These are phyloP conservation scores for Xylaria hypoxylon DNA, from an alignment of 2,329 filamentous ascomycete genomes.

Conservation along the genomic window DNA sequence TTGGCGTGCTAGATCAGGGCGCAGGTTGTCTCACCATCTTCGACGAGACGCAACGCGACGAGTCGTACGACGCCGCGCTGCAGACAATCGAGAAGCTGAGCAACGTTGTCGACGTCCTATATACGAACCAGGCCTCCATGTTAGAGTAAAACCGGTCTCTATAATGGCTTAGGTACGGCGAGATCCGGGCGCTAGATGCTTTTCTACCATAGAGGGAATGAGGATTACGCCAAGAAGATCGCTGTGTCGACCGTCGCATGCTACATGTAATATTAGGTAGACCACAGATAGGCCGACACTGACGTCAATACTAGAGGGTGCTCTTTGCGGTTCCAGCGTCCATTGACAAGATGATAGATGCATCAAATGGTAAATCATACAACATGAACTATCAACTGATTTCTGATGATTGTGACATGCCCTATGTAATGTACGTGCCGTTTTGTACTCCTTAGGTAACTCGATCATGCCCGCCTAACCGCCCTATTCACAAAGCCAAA, in stretches of 20 bases:
- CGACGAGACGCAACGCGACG: slow-evolving; percentile 93
- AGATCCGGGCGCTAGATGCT: slow-evolving; percentile 16
- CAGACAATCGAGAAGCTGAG: slow-evolving; percentile 97
- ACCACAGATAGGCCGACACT: slow-evolving; percentile 22
- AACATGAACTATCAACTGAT: slow-evolving; percentile 1
- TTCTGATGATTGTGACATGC: slow-evolving; percentile 8
- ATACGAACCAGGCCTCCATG: slow-evolving; percentile 96
- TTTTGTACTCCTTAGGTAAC: not conserved
- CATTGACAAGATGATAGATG: not conserved
- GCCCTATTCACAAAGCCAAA: not conserved
- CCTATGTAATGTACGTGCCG: slow-evolving; percentile 5
- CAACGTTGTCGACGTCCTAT: slow-evolving; percentile 96
- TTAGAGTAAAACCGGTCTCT: slow-evolving; percentile 73
- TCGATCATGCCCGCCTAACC: not conserved
- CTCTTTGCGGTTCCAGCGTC: slow-evolving; percentile 7
- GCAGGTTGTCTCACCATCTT: slow-evolving; percentile 98
- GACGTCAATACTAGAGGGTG: slow-evolving; percentile 23
- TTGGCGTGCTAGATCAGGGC: slow-evolving; percentile 95
- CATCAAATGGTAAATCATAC: slow-evolving; percentile 7
- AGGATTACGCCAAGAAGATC: slow-evolving; percentile 1
- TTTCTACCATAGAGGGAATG: not conserved
- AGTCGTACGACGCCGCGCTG: slow-evolving; percentile 92
- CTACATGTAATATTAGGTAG: slow-evolving; percentile 41
- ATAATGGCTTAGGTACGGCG: slow-evolving; percentile 17
- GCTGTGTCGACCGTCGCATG: slow-evolving; percentile 7